Base-by-base conservation (phyloP, 2,329 filamentous ascomycete species). In the Grosmannia penicillata region DNA sequence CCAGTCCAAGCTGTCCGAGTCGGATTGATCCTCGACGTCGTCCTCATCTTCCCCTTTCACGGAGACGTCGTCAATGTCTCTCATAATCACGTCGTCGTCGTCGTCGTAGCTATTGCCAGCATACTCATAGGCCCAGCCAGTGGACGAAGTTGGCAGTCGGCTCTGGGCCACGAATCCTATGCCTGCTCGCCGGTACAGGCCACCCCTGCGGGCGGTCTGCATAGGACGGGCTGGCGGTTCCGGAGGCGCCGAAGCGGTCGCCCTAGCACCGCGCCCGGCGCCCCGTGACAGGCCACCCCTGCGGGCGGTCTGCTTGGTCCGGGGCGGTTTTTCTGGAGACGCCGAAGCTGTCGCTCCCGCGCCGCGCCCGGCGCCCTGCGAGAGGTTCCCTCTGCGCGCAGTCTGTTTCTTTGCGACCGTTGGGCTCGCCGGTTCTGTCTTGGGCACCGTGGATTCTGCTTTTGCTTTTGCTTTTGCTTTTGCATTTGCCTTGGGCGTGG, bases 101-200 rank as follows among this genome's bases (percentile, higher is more conserved):
- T 21, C 15, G 25, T 21, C 25, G 13, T 14, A 8, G 5, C 9
- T 4, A 3, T 24, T 17, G 14, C 28, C 15, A 9, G 9, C 36
- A 26, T 38, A 4, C 8, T 14, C 27, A 21, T 13, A 29, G 18
- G 21, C 10, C 22, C 8, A n/a, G 15, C 8, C 18, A 21, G 33
- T 3, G 15, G 15, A 18, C n/a, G 37, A 32, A n/a, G 6, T 5
- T 19, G 31, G 32, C 18, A 39, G 29, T 8, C 37, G 31, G 31
- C 24, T 26, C 19, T 25, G 37, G 29, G 31, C 37, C 37, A 39
- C 19, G 14, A 39, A 29, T n/a, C n/a, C n/a, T n/a, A n/a, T n/a
- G n/a, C n/a, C n/a, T n/a, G n/a, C n/a, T n/a, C n/a, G n/a, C n/a
- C n/a, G n/a, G n/a, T n/a, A n/a, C n/a, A n/a, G n/a, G 31, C 37